These are phyloP conservation scores for Prunus kanzakura DNA, from an alignment of 306 rosid genomes.

Conservation along the genomic window DNA sequence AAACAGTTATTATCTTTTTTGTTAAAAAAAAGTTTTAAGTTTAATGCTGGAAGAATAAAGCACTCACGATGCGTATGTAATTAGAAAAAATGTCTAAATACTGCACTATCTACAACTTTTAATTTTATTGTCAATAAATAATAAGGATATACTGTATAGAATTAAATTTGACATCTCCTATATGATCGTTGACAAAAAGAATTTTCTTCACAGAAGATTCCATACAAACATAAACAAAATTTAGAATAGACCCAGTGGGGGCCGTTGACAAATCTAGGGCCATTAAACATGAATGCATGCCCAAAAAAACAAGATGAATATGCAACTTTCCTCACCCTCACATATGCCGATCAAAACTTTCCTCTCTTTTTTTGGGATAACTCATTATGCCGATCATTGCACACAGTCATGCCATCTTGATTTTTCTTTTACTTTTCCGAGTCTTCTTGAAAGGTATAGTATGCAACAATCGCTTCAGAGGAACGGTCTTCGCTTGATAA, in stretches of 20 bases:
- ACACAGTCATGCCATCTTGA: neutral
- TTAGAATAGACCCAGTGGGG: neutral
- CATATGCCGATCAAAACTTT: neutral
- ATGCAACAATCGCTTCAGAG: slow-evolving; percentile 53
- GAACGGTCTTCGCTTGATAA: slow-evolving; percentile 26
- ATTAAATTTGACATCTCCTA: neutral
- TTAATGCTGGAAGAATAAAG: too few species aligned
- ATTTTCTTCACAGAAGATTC: neutral
- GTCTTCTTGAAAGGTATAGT: slow-evolving; percentile 51
- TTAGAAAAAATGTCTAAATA: too few species aligned
- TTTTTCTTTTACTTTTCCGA: slow-evolving; percentile 34
- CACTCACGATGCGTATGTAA: too few species aligned
- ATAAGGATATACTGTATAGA: too few species aligned
- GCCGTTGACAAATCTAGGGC: neutral
- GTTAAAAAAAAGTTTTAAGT: too few species aligned
- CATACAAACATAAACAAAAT: neutral
- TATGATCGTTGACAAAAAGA: neutral
- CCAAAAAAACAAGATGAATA: neutral
- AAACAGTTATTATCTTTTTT: too few species aligned
- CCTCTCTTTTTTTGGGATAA: neutral
- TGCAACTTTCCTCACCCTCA: slow-evolving; percentile 4
- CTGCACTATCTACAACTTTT: too few species aligned
- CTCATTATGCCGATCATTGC: neutral
- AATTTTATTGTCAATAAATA: too few species aligned
- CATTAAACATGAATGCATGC: neutral